Conservation (phyloP, 1,284 basidiomycete species). For the Schizophyllum commune region DNA sequence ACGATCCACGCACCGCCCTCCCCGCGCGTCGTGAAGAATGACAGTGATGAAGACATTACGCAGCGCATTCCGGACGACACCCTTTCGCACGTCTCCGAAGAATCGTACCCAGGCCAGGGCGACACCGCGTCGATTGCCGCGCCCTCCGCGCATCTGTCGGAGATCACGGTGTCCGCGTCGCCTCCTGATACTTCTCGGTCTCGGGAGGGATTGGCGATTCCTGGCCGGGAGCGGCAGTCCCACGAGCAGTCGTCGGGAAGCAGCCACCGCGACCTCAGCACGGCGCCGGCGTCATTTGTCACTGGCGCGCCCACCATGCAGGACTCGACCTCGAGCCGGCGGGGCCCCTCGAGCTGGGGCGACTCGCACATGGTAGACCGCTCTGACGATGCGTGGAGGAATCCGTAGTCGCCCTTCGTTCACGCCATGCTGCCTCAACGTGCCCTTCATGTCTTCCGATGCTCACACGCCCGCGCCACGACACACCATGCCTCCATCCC, state of each 20-base stretch:
- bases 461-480: too few relatives aligned
- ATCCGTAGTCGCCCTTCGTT: constrained; percentile 15
- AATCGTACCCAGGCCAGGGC: constrained; percentile 5
- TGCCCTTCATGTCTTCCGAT: neutral
- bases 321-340: constrained; percentile 29
- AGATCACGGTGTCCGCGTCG: constrained; percentile 14
- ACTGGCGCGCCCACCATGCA: constrained; percentile 52
- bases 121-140: constrained; percentile 4
- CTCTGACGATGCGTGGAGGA: constrained; percentile 21
- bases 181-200: constrained; percentile 8
- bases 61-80: neutral
- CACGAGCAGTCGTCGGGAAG: constrained; percentile 14
- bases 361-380: constrained; percentile 32
- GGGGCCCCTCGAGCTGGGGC: constrained; percentile 24
- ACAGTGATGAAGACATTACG: neutral
- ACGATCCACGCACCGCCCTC: neutral
- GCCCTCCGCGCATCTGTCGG: constrained; percentile 12
- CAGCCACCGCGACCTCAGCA: constrained; percentile 55
- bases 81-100: constrained; percentile 3
- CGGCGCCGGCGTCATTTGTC: constrained; percentile 58
- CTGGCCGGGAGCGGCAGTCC: constrained; percentile 9
- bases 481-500: too few relatives aligned
- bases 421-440: neutral
- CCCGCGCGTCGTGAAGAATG: neutral
- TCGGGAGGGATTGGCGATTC: constrained; percentile 9